Conservation (phyloP, 2,329 filamentous ascomycete species). For the Verticillium zaregamsianum region DNA sequence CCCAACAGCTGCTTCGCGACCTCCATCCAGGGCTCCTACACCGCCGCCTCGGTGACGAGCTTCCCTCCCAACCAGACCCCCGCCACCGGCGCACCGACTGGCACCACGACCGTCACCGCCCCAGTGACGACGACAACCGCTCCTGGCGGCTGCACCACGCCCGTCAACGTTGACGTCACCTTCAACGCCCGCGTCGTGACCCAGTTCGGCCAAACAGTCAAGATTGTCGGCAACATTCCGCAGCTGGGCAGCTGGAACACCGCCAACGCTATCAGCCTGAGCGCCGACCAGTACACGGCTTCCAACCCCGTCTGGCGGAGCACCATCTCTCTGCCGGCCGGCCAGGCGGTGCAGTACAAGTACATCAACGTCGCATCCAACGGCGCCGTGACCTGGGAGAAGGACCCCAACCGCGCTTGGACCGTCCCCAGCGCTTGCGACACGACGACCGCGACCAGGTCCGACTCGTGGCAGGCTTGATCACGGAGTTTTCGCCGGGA, state of each 20-base stretch:
- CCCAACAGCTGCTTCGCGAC: constrained; percentile 44
- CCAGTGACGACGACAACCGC: constrained; percentile 19
- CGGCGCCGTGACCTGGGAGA: constrained; percentile 60
- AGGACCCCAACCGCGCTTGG: constrained; percentile 47
- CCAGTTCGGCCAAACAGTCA: constrained; percentile 58
- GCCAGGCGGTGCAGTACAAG: constrained; percentile 61
- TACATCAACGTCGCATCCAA: constrained; percentile 57
- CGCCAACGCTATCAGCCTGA: constrained; percentile 48
- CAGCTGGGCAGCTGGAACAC: constrained; percentile 62
- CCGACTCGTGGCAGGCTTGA: constrained; percentile 28
- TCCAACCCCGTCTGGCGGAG: constrained; percentile 58
- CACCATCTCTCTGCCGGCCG: constrained; percentile 50
- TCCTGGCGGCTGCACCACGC: constrained; percentile 26
- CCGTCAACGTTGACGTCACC: constrained; percentile 51
- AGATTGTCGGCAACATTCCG: constrained; percentile 55
- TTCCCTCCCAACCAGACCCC: constrained; percentile 49
- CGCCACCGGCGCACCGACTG: constrained; percentile 21
- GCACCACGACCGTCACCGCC: constrained; percentile 8
- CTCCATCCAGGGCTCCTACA: constrained; percentile 47
- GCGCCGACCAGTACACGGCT: constrained; percentile 53
- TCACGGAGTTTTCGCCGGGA: not conserved
- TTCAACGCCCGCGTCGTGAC: constrained; percentile 59
- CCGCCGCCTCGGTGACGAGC: constrained; percentile 37
- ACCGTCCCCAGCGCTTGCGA: constrained; percentile 26
- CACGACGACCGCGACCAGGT: constrained; percentile 19